A percentile compares a stretch with the other conserved stretches of the same genome.
These are phyloP conservation scores for Ambrosia artemisiifolia DNA, from an alignment of 129 eudicot genomes.

Conservation along the genomic window DNA sequence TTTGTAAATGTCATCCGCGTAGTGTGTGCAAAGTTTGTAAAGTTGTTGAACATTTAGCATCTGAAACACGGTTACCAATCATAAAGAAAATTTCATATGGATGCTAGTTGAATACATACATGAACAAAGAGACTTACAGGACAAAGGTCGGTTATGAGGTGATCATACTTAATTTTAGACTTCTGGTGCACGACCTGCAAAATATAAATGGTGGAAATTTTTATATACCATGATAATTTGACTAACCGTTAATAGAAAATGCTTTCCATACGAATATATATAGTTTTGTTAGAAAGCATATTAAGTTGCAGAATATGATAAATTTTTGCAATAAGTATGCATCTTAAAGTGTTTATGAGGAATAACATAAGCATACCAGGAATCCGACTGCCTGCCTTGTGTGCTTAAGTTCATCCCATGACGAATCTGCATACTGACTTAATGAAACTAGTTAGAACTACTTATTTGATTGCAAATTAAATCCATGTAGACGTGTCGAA, in stretches of 20 bases:
- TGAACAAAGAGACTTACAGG: constrained; percentile 56
- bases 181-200: constrained; percentile 82
- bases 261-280: not conserved
- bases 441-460: constrained; percentile 5
- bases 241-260: not conserved
- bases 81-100: not conserved
- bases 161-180: constrained; percentile 55
- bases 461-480: not conserved
- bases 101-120: constrained; percentile 9
- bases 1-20: constrained; percentile 54
- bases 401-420: constrained; percentile 72
- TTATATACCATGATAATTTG: not conserved
- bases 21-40: constrained; percentile 70
- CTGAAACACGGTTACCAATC: constrained; percentile 43
- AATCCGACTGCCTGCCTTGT: constrained; percentile 66
- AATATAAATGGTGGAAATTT: not conserved
- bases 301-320: not conserved
- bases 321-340: not conserved
- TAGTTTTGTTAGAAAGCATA: not conserved
- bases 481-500: not conserved
- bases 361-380: constrained; percentile 50
- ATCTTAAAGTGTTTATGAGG: constrained; percentile 3
- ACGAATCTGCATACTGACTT: constrained; percentile 54
- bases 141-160: constrained; percentile 64
- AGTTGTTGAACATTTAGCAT: constrained; percentile 64